These are phyloP conservation scores for Xylaria venustula DNA, from an alignment of 495 filamentous ascomycete species.

Conservation along the genomic window DNA sequence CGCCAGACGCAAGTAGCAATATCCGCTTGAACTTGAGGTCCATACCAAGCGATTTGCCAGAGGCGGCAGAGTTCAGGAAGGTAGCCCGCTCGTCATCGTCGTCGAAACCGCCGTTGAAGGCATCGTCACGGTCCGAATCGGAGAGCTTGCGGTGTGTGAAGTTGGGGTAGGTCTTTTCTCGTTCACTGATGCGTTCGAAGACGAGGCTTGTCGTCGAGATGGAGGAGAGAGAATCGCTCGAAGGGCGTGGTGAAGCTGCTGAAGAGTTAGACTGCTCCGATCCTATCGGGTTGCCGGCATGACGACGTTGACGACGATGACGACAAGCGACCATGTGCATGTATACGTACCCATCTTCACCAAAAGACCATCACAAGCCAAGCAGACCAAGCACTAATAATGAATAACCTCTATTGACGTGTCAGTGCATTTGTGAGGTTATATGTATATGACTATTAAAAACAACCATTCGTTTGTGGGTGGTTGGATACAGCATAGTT, in stretches of 20 bases:
- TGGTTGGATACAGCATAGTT: background rate
- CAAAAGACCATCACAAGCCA: background rate
- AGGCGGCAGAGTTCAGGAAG: conserved; percentile 36
- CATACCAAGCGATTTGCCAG: conserved; percentile 38
- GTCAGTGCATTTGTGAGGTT: too few relatives aligned
- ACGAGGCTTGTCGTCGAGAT: conserved; percentile 76
- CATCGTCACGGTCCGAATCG: conserved; percentile 48
- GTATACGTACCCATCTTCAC: conserved; percentile 12
- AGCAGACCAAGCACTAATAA: too few relatives aligned
- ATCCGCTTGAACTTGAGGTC: conserved; percentile 63
- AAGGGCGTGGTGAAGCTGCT: conserved; percentile 39
- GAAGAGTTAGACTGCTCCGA: background rate
- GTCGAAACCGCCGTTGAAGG: conserved; percentile 33
- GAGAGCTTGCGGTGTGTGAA: conserved; percentile 35
- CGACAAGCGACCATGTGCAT: too few relatives aligned
- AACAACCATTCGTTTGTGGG: background rate
- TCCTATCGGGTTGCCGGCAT: too few relatives aligned
- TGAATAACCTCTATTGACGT: too few relatives aligned
- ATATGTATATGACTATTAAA: too few relatives aligned
- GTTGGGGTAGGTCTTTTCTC: conserved; percentile 35
- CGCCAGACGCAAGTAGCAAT: conserved; percentile 63
- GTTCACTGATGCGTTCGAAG: conserved; percentile 67
- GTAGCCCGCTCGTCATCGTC: conserved; percentile 45
- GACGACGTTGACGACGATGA: too few relatives aligned
- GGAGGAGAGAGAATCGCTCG: conserved; percentile 61